Evolutionary conservation across 192 early-diverging fungal species (phyloP), one percentile per base, ranked within the genome.

Genomic region (Entophlyctis helioformis): DNA sequence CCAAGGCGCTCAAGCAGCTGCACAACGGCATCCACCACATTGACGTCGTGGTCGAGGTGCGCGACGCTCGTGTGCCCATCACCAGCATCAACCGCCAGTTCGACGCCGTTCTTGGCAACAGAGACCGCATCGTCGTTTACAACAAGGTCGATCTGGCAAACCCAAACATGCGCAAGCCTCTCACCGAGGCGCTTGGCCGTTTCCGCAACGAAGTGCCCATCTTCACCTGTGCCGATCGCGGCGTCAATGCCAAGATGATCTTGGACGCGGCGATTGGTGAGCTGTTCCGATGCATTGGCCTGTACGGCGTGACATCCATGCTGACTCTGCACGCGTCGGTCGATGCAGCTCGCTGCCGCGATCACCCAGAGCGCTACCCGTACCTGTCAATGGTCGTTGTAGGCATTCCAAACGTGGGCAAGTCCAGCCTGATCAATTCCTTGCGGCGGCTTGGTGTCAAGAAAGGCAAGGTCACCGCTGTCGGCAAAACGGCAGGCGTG

Each of bases 321-420:
- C n/a, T n/a, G n/a, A n/a, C n/a, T n/a, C n/a, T n/a, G n/a, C n/a
- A n/a, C n/a, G n/a, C n/a, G n/a, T n/a, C n/a, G n/a, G n/a, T n/a
- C n/a, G n/a, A n/a, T n/a, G n/a, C n/a, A n/a, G n/a, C n/a, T n/a
- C n/a, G n/a, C n/a, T n/a, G n/a, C n/a, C n/a, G n/a, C n/a, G n/a
- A n/a, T n/a, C n/a, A 40, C 1, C 56, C 54, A 0, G 38, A 44
- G 26, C 40, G 59, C 29, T 66, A 53, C 46, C 59, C 67, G 2
- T 59, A 48, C 41, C 45, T 75, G 2, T 76, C 72, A 3, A 66
- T 91, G 16, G 83, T 97, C 63, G 74, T 97, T 1, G 84, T 94
- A 2, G 93, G 93, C 4, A 82, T 93, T 75, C 93, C 93, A 3
- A 97, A 97, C 64, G 93, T 97, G 39, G 93, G 93, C 9, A 97